Evolutionary conservation across 108 stramenopile species (phyloP), one percentile per base, ranked within the genome.

Genomic region (Chaetoceros tenuissimus): DNA sequence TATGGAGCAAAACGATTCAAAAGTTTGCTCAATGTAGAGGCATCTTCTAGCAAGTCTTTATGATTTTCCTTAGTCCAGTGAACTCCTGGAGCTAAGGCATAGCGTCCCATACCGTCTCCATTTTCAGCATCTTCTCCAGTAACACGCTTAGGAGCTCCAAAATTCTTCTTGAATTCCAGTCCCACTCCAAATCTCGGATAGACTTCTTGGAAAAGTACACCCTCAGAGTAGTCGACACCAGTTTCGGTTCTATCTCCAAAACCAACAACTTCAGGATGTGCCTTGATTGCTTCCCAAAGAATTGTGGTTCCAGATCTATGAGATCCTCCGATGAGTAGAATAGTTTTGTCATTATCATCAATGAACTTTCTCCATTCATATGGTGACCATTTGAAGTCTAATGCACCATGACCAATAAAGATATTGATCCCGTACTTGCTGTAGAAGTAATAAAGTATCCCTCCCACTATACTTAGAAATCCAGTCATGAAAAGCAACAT

Each of bases 161-260:
- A 58, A 3, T 58, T 48, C 13, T 40, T 40, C 5, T 24, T 20
- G n/a, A 55, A 55, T 21, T 58, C 57, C 18, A 48, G 18, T 3
- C 57, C 57, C 48, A 58, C 48, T 0, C 57, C 57, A 58, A 48
- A 53, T n/a, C 51, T 51, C 8, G 60, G 54, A 58, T 65, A 65
- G 23, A 65, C 64, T 48, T 65, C 64, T 58, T 65, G 64, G 28
- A 58, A 28, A 16, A 65, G 46, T 3, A 65, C 48, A 29, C 64
- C 64, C 57, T 65, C 64, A 0, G 24, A 30, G 3, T 58, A 45
- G 48, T 65, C 64, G 22, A 50, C 48, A 13, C 47, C 57, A 18
- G 57, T 58, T 20, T 58, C 64, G 17, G 28, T 23, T 28, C 30
- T 18, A 3, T 44, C 46, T 7, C 64, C 64, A 31, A 65, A 59